Conservation (phyloP, 768 basidiomycete species). For the Serendipita vermifera region DNA sequence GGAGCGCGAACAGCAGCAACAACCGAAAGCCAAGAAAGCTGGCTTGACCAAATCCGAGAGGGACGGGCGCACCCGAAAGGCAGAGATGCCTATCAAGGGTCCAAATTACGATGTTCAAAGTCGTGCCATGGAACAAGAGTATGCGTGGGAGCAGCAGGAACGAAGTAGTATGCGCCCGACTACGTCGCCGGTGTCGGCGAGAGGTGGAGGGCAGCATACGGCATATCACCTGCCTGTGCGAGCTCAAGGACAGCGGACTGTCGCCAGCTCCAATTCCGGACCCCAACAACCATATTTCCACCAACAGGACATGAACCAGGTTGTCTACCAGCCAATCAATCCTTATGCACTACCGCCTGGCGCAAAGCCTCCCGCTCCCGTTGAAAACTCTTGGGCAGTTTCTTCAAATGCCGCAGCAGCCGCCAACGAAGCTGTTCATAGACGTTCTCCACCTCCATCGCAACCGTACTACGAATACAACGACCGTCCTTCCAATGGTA, state of each 20-base stretch:
- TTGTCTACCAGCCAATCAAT: conserved; percentile 12
- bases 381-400: conserved; percentile 12
- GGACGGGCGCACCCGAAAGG: conserved; percentile 43
- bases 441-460: neutral
- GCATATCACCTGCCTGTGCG: conserved; percentile 7
- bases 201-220: conserved; percentile 4
- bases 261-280: too few species aligned
- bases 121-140: conserved; percentile 84
- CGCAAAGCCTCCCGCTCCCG: conserved; percentile 13
- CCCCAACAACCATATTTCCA: conserved; percentile 11
- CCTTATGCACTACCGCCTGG: conserved; percentile 17
- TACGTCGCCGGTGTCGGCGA: conserved; percentile 6
- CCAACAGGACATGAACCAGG: conserved; percentile 10
- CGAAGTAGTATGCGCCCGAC: neutral
- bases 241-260: conserved; percentile 10
- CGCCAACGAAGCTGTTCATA: neutral
- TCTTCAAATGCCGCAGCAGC: neutral
- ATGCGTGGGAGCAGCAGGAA: conserved; percentile 25
- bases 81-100: conserved; percentile 76
- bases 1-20: conserved; percentile 24
- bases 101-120: conserved; percentile 94
- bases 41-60: conserved; percentile 56
- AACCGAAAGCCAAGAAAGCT: conserved; percentile 5
- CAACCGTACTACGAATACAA: conserved; percentile 9
- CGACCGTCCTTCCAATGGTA: conserved; percentile 7